Percentiles rank a stretch among this genome's conserved stretches.
Conservation (phyloP, 768 basidiomycete species). For the Cubamyces sp. region DNA sequence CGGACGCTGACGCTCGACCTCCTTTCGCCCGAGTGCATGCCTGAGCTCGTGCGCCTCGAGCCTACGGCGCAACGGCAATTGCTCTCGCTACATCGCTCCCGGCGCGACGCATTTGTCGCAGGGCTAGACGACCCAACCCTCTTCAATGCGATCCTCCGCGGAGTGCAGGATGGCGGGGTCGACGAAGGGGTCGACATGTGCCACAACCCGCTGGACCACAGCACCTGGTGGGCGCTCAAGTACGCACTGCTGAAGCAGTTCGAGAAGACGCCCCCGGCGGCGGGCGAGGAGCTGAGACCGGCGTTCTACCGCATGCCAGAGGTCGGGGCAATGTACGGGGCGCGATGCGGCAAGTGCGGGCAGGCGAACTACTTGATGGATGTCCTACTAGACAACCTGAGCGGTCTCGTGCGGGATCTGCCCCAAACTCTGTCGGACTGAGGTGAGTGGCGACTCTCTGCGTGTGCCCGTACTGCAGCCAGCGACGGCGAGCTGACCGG, state of each 20-base stretch:
- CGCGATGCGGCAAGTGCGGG: conserved; percentile 26
- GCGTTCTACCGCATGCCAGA: conserved; percentile 16
- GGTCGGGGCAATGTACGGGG: conserved; percentile 18
- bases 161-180: conserved; percentile 5
- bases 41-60: conserved; percentile 41
- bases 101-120: conserved; percentile 43
- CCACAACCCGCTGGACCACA: conserved; percentile 22
- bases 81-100: conserved; percentile 44
- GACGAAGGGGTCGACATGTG: conserved; percentile 11
- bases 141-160: conserved; percentile 38
- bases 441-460: neutral
- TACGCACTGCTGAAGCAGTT: conserved; percentile 25
- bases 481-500: neutral
- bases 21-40: conserved; percentile 38
- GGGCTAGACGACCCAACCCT: conserved; percentile 41
- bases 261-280: conserved; percentile 17
- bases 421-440: neutral
- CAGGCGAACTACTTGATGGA: conserved; percentile 26
- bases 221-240: conserved; percentile 27
- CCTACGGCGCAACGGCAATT: conserved; percentile 43
- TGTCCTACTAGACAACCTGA: neutral
- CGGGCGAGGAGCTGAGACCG: conserved; percentile 16
- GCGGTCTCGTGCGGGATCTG: neutral
- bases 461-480: neutral
- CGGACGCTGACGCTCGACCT: conserved; percentile 47